Conservation (phyloP, 805 yeast species). For the Myxozyma kluyveri region DNA sequence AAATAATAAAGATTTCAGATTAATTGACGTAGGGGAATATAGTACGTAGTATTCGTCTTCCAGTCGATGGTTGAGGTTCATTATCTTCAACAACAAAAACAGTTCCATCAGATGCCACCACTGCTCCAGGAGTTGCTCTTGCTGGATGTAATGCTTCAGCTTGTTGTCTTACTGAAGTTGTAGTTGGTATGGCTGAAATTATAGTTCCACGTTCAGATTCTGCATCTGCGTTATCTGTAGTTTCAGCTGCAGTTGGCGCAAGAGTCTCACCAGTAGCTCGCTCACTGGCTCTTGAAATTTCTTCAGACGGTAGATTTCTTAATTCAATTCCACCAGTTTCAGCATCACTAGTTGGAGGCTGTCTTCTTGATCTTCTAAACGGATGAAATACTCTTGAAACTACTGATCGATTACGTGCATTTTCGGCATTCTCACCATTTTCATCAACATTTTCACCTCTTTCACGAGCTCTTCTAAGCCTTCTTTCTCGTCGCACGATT, state of each 20-base stretch:
- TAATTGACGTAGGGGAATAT: conserved; percentile 4
- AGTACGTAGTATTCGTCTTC: neutral
- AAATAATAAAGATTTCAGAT: neutral
- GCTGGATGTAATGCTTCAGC: neutral
- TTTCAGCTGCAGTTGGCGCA: neutral
- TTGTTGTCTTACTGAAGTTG: neutral
- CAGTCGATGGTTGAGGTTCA: neutral
- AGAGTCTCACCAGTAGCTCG: neutral
- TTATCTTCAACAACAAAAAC: conserved; percentile 14
- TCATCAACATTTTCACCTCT: neutral
- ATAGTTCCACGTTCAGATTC: neutral
- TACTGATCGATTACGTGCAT: neutral
- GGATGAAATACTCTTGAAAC: too few relatives aligned
- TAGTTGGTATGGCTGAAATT: neutral
- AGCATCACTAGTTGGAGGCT: neutral
- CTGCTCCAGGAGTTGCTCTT: conserved; percentile 10
- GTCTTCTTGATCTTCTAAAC: neutral
- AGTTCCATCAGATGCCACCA: conserved; percentile 17
- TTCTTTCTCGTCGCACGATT: conserved; percentile 27
- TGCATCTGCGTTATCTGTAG: neutral
- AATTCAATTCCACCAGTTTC: neutral
- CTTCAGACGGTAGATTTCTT: neutral
- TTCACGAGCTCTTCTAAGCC: conserved; percentile 13
- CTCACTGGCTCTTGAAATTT: neutral
- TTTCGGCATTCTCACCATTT: neutral